Evolutionary conservation across 352 stramenopile species (phyloP).

Genomic region (Phytopythium helicoides): DNA sequence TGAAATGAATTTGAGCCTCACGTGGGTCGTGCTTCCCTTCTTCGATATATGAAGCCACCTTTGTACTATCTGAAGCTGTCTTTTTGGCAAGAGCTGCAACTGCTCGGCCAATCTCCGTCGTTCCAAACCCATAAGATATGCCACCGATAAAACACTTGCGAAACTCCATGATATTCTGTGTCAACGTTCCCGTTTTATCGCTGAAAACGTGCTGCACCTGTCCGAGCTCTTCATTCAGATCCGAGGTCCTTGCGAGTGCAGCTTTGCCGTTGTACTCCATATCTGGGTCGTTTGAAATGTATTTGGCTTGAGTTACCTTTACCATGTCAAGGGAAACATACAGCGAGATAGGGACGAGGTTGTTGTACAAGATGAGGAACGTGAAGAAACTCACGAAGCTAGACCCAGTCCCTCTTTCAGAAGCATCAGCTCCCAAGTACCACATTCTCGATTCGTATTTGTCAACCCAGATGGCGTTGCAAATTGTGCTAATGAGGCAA

Average conservation of each 20-base stretch:
- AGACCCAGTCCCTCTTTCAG: slow-evolving; percentile 8
- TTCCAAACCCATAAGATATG: slow-evolving; percentile 81
- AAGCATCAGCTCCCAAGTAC: slow-evolving; percentile 39
- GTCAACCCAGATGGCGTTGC: slow-evolving; percentile 42
- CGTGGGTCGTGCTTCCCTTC: slow-evolving; percentile 26
- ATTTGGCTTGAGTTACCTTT: slow-evolving; percentile 81
- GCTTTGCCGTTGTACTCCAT: slow-evolving; percentile 88
- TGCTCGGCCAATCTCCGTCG: slow-evolving; percentile 67
- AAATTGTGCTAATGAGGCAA: slow-evolving; percentile 67
- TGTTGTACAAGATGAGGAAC: slow-evolving; percentile 96
- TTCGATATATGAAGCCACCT: slow-evolving; percentile 5
- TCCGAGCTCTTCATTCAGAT: slow-evolving; percentile 92
- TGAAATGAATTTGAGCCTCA: slow-evolving; percentile 59
- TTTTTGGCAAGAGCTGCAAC: slow-evolving; percentile 51
- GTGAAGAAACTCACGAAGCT: slow-evolving; percentile 88
- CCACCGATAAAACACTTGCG: slow-evolving; percentile 88
- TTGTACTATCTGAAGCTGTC: neutral
- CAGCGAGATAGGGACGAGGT: slow-evolving; percentile 97
- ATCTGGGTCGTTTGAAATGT: slow-evolving; percentile 54
- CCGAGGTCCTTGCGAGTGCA: slow-evolving; percentile 82
- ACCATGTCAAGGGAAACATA: slow-evolving; percentile 97
- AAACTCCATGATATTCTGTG: slow-evolving; percentile 98
- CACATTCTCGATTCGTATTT: slow-evolving; percentile 35
- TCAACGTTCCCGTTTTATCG: slow-evolving; percentile 99
- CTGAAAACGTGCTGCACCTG: slow-evolving; percentile 98